Conservation (phyloP, 768 basidiomycete species). For the Lyophyllum decastes region DNA sequence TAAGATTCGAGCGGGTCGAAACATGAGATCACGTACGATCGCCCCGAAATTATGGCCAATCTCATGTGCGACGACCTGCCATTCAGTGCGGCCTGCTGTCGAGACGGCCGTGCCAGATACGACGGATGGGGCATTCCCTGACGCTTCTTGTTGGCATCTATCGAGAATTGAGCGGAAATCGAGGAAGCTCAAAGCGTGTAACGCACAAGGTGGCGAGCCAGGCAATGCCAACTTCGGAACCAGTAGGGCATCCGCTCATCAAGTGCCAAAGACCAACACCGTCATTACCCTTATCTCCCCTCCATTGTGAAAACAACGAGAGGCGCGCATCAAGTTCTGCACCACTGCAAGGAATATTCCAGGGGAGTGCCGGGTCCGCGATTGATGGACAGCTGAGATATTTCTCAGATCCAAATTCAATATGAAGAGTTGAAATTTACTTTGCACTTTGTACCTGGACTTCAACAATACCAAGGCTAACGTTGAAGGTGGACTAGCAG, state of each 20-base stretch:
- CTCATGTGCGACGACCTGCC: constrained; percentile 84
- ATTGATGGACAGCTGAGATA: constrained; percentile 59
- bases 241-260: constrained; percentile 81
- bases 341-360: constrained; percentile 75
- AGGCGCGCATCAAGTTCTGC: constrained; percentile 66
- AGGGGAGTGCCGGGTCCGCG: constrained; percentile 53
- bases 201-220: constrained; percentile 81
- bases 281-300: constrained; percentile 72
- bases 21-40: constrained; percentile 54
- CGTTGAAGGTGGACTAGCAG: constrained; percentile 69
- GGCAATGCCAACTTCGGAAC: constrained; percentile 84
- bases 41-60: constrained; percentile 90
- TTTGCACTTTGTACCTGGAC: constrained; percentile 67
- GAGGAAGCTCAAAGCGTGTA: background rate
- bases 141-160: constrained; percentile 58
- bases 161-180: constrained; percentile 4
- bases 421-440: constrained; percentile 28
- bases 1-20: constrained; percentile 2
- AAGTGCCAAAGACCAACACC: constrained; percentile 85
- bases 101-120: constrained; percentile 86
- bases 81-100: constrained; percentile 74
- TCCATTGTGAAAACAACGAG: constrained; percentile 81
- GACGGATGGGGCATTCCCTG: constrained; percentile 44
- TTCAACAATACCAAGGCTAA: constrained; percentile 82
- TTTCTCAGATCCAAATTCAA: background rate